Conservation (phyloP, 129 eudicot genomes). For the Flaveria bidentis region DNA sequence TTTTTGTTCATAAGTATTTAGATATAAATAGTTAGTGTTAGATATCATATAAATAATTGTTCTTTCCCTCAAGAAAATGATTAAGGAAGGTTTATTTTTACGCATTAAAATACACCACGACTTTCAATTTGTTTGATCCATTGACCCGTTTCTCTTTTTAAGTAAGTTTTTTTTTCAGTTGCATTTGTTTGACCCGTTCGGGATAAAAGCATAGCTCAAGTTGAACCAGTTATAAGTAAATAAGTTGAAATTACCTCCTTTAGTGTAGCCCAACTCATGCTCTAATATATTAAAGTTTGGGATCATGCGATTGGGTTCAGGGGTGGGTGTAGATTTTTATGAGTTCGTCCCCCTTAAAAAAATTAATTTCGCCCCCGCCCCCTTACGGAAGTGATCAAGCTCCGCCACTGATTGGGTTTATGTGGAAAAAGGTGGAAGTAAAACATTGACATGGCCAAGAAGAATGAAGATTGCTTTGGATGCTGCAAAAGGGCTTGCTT, state of each 20-base stretch:
- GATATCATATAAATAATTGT: not conserved
- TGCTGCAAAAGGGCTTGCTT: slow-evolving; percentile 98
- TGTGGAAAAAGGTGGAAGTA: slow-evolving; percentile 55
- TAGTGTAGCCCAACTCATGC: not conserved
- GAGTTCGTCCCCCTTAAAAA: too few species aligned
- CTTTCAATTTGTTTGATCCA: not conserved
- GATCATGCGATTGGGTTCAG: slow-evolving; percentile 5
- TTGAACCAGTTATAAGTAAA: not conserved
- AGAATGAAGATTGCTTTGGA: slow-evolving; percentile 89
- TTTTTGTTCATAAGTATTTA: too few species aligned
- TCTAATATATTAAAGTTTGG: not conserved
- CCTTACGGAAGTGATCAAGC: too few species aligned
- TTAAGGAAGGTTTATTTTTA: not conserved
- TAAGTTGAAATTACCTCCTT: not conserved
- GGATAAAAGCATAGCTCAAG: not conserved
- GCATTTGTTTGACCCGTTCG: not conserved
- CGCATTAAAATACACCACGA: not conserved
- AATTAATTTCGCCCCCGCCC: too few species aligned
- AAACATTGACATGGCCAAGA: slow-evolving; percentile 78
- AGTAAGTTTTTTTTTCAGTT: not conserved
- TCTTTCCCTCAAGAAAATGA: not conserved
- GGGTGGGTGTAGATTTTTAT: too few species aligned
- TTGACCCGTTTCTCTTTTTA: not conserved
- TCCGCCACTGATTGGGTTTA: not conserved
- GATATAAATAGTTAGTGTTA: too few species aligned